These are phyloP conservation scores for Phytophthora palmivora DNA, from an alignment of 352 stramenopile species.

Conservation along the genomic window DNA sequence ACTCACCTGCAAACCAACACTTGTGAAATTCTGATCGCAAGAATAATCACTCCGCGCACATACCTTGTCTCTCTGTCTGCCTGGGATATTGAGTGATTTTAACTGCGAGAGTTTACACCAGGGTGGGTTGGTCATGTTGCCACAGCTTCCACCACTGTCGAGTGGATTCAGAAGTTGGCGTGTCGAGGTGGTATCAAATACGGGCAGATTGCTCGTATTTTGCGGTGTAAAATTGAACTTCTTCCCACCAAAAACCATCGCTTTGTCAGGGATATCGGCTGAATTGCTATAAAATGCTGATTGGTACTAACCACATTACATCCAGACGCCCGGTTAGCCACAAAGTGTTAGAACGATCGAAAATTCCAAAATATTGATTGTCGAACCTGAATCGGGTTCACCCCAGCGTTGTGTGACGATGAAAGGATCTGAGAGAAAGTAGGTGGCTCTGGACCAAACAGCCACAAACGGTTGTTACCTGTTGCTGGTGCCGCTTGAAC, in stretches of 20 bases:
- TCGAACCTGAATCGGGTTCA: conserved; percentile 50
- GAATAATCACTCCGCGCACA: not conserved
- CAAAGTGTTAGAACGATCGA: not conserved
- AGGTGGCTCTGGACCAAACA: conserved; percentile 54
- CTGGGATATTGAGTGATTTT: conserved; percentile 1
- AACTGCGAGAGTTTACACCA: conserved; percentile 39
- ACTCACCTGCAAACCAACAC: conserved; percentile 27
- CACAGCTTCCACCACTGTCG: conserved; percentile 3
- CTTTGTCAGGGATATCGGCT: conserved; percentile 72
- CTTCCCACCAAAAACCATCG: conserved; percentile 77
- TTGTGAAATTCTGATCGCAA: conserved; percentile 1
- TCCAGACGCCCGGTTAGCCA: not conserved
- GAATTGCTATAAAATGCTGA: conserved; percentile 60
- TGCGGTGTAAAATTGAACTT: conserved; percentile 67
- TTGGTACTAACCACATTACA: conserved; percentile 47
- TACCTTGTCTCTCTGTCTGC: conserved; percentile 28
- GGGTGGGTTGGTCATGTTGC: not conserved
- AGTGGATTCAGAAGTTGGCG: conserved; percentile 20
- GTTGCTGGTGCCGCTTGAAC: conserved; percentile 3
- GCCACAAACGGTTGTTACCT: conserved; percentile 49
- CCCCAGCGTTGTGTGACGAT: conserved; percentile 52
- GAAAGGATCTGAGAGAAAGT: conserved; percentile 47
- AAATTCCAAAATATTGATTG: not conserved
- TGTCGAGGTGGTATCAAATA: conserved; percentile 54
- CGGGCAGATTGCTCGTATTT: conserved; percentile 38